Conservation (phyloP, 2,329 filamentous ascomycete genomes). For the Sporothrix protearum region DNA sequence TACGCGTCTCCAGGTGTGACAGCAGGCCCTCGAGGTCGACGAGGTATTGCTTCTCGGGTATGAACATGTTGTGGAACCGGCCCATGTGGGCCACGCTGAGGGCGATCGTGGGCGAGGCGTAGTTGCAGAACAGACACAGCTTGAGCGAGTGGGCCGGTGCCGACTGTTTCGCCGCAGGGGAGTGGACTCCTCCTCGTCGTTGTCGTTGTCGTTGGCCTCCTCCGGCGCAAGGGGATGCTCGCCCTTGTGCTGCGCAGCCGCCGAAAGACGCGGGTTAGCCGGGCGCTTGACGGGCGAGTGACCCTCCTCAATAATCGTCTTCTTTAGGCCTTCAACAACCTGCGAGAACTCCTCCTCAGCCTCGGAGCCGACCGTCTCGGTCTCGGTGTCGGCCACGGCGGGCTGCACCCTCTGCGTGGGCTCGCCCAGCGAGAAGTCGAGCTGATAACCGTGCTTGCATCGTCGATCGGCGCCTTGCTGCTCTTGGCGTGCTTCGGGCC, state of each 20-base stretch:
- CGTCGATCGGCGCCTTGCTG: slow-evolving; percentile 53
- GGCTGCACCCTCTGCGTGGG: slow-evolving; percentile 53
- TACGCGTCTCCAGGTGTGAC: slow-evolving; percentile 71
- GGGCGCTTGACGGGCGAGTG: slow-evolving; percentile 54
- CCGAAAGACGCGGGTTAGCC: slow-evolving; percentile 48
- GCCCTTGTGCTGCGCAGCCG: slow-evolving; percentile 43
- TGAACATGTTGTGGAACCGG: slow-evolving; percentile 89
- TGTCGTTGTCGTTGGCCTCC: background rate
- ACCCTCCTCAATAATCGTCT: slow-evolving; percentile 49
- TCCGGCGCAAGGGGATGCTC: slow-evolving; percentile 39
- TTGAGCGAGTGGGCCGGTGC: slow-evolving; percentile 45
- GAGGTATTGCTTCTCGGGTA: slow-evolving; percentile 83
- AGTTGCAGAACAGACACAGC: slow-evolving; percentile 88
- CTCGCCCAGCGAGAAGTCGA: slow-evolving; percentile 90
- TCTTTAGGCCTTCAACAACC: slow-evolving; percentile 73
- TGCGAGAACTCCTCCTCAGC: slow-evolving; percentile 72
- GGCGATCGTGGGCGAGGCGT: slow-evolving; percentile 69
- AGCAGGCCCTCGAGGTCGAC: slow-evolving; percentile 79
- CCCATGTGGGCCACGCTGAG: slow-evolving; percentile 87
- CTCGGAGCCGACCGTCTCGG: slow-evolving; percentile 54
- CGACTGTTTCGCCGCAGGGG: slow-evolving; percentile 32
- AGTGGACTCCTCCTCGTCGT: slow-evolving; percentile 27
- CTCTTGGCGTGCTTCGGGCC: slow-evolving; percentile 36
- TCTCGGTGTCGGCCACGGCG: slow-evolving; percentile 37
- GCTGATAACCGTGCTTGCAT: slow-evolving; percentile 78